phyloP scores from a whole-genome alignment of 768 basidiomycete species.

The Boletus barrowsii region DNA sequence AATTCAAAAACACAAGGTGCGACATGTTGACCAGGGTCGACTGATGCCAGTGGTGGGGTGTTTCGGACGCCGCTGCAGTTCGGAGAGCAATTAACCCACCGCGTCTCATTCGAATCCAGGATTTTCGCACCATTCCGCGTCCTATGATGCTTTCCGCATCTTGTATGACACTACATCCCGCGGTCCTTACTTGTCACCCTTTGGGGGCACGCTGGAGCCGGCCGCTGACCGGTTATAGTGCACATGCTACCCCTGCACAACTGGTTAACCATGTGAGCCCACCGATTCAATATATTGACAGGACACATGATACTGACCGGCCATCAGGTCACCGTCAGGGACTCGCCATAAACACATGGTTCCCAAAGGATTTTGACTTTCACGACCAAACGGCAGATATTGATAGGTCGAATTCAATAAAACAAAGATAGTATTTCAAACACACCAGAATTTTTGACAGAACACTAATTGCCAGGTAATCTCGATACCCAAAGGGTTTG shows the following conservation, averaged over 20 bases:
- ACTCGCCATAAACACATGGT: slow-evolving; percentile 1
- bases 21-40: neutral
- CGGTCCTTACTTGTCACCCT: neutral
- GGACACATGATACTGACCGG: slow-evolving; percentile 2
- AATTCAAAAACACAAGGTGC: neutral
- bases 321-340: neutral
- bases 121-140: slow-evolving; percentile 3
- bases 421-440: neutral
- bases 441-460: neutral
- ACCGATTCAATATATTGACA: neutral
- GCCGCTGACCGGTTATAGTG: neutral
- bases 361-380: neutral
- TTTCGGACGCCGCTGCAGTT: slow-evolving; percentile 2
- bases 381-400: neutral
- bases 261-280: neutral
- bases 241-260: neutral
- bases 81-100: neutral
- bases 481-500: neutral
- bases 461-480: neutral
- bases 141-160: slow-evolving; percentile 2
- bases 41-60: neutral
- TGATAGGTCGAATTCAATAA: neutral
- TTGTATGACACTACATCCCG: neutral
- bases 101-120: neutral
- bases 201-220: neutral